Evolutionary conservation across 345 rosid species (phyloP).

Genomic region (Diplotaxis tenuifolia): DNA sequence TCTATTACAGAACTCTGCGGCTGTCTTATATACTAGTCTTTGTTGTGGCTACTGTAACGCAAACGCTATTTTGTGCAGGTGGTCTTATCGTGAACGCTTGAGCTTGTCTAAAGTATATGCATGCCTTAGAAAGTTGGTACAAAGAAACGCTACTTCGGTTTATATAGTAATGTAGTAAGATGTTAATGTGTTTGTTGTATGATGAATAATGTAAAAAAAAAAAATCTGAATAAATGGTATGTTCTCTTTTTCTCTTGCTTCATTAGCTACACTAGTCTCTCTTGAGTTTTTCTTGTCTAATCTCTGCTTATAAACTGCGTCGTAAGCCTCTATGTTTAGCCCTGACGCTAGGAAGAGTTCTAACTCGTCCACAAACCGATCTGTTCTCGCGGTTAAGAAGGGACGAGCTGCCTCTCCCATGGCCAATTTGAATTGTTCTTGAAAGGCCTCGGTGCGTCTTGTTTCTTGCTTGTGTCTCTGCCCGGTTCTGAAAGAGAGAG

Average conservation of each 20-base stretch:
- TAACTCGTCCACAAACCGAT: conserved; percentile 58
- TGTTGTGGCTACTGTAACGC: background rate
- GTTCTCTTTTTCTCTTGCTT: conserved; percentile 20
- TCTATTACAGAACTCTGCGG: background rate
- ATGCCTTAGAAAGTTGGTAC: conserved; percentile 5
- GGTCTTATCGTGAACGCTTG: conserved; percentile 37
- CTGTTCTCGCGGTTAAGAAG: conserved; percentile 58
- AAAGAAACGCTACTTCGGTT: background rate
- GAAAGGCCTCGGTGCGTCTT: conserved; percentile 43
- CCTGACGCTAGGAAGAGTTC: conserved; percentile 79
- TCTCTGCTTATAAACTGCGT: conserved; percentile 51
- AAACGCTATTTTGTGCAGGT: conserved; percentile 24
- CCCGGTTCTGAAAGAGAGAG: conserved; percentile 38
- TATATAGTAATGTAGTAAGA: background rate
- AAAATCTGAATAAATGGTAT: conserved; percentile 11
- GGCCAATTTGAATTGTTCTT: conserved; percentile 48
- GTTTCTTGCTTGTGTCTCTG: conserved; percentile 19
- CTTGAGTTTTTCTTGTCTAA: conserved; percentile 44
- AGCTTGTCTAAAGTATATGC: background rate
- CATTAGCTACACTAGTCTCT: conserved; percentile 20
- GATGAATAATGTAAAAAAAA: conserved; percentile 3
- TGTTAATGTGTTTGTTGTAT: conserved; percentile 4
- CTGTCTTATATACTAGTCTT: background rate
- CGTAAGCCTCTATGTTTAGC: conserved; percentile 68
- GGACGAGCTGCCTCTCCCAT: conserved; percentile 65